Base-by-base conservation (phyloP, 192 early-diverging fungal genomes). In the Backusella psychrophila region DNA sequence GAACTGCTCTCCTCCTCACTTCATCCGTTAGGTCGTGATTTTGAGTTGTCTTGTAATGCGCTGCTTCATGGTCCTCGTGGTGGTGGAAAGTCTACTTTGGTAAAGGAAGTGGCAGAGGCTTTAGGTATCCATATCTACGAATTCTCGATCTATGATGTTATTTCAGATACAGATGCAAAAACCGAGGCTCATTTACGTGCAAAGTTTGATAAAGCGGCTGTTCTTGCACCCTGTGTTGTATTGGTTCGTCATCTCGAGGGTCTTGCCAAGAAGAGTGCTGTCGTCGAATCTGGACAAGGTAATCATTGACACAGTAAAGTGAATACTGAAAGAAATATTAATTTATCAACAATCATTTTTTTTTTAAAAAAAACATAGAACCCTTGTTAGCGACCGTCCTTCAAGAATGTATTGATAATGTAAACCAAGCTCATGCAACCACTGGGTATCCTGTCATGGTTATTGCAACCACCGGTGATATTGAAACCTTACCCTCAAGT, bases 31-130 rank as follows among this genome's bases (percentile, higher is more conserved):
- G 90, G 93, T 0, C 77, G 87, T 17, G 79, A 88, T n/a, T 85
- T 93, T 35, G 87, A 87, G 12, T 83, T 97, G 23, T 85, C 86
- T 17, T 94, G 93, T 73, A 91, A 90, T 1, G 87, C 91, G 0
- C 77, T 97, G 38, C 71, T 98, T 23, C 90, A 93, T 73, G 96
- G 95, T 14, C 90, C 93, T 26, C 84, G 89, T 1, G 97, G 97
- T 6, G 91, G 89, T 19, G 97, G 97, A 14, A 98, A 98, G 75
- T 86, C 89, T 41, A 90, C 90, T 0, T 72, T 94, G 38, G 82
- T 96, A 1, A 80, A 84, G 19, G 83, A 87, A 68, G 88, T 93
- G 0, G 90, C 90, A 8, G 90, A 93, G 36, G 75, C 84, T n/a
- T 78, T 95, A 31, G 96, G 96, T 15, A 84, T 95, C 2, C 92